Evolutionary conservation across 202 grass and related monocot species (phyloP).

Genomic region (Digitaria exilis): DNA sequence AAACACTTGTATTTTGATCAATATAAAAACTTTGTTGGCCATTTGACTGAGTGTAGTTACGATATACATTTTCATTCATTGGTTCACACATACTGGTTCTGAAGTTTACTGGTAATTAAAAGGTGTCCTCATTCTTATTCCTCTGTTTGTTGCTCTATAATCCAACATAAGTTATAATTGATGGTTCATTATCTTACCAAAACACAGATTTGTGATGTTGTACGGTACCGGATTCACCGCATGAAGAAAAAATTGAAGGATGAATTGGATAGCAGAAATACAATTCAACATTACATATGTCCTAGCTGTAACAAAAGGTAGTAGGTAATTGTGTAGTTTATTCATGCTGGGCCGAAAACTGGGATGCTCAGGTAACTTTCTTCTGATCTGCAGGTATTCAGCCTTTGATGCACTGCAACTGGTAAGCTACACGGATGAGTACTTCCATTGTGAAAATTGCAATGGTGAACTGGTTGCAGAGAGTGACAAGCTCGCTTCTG

Average conservation of each 20-base stretch:
- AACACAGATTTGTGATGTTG: conserved; percentile 86
- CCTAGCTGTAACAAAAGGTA: conserved; percentile 92
- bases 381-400: conserved; percentile 69
- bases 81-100: background rate
- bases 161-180: conserved; percentile 13
- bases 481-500: conserved; percentile 98
- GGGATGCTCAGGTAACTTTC: background rate
- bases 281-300: conserved; percentile 92
- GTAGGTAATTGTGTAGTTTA: conserved; percentile 7
- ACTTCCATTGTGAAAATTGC: conserved; percentile 98
- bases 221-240: conserved; percentile 88
- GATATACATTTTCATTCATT: conserved; percentile 11
- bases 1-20: background rate
- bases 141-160: conserved; percentile 24
- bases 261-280: conserved; percentile 97
- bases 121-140: conserved; percentile 27
- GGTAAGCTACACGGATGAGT: conserved; percentile 77
- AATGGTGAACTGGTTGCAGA: conserved; percentile 93
- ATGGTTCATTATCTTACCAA: conserved; percentile 21
- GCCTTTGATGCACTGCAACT: conserved; percentile 92
- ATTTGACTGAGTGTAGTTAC: background rate
- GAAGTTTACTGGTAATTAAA: background rate
- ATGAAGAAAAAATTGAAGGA: conserved; percentile 99
- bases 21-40: background rate
- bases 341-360: conserved; percentile 23